phyloP scores from a whole-genome alignment of 2,329 filamentous ascomycete genomes.

The Pestalotiopsis sp. region DNA sequence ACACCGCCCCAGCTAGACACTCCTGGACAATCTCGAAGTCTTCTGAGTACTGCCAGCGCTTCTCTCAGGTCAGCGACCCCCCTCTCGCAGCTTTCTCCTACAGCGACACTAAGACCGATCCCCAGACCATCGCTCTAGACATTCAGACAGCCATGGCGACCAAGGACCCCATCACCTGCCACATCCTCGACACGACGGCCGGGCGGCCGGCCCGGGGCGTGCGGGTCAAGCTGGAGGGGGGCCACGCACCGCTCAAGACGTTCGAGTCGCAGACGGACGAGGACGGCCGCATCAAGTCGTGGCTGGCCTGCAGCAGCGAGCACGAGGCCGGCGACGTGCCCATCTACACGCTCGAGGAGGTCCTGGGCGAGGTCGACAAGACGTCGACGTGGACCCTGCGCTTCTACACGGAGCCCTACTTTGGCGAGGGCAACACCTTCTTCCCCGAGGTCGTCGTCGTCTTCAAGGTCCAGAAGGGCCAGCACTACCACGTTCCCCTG shows the following conservation, averaged over 20 bases:
- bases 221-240: constrained; percentile 62
- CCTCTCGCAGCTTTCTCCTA: background rate
- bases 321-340: constrained; percentile 57
- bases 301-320: constrained; percentile 61
- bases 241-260: constrained; percentile 42
- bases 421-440: constrained; percentile 63
- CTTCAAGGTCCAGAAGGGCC: constrained; percentile 55
- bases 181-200: constrained; percentile 80
- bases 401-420: constrained; percentile 76
- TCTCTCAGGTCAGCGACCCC: background rate
- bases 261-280: constrained; percentile 73
- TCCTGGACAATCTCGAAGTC: background rate
- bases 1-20: background rate
- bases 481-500: constrained; percentile 81
- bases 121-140: background rate
- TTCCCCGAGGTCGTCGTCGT: constrained; percentile 62
- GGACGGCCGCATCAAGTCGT: constrained; percentile 74
- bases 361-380: constrained; percentile 45
- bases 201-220: constrained; percentile 71
- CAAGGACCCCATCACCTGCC: constrained; percentile 78
- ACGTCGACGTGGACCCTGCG: constrained; percentile 67
- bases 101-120: background rate
- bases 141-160: constrained; percentile 24
- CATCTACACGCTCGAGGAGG: constrained; percentile 60
- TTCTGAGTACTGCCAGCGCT: background rate